A percentile compares a stretch with the other conserved stretches of the same genome.
Conservation (phyloP, 2,329 filamentous ascomycete genomes). For the Alternaria gaisen region DNA sequence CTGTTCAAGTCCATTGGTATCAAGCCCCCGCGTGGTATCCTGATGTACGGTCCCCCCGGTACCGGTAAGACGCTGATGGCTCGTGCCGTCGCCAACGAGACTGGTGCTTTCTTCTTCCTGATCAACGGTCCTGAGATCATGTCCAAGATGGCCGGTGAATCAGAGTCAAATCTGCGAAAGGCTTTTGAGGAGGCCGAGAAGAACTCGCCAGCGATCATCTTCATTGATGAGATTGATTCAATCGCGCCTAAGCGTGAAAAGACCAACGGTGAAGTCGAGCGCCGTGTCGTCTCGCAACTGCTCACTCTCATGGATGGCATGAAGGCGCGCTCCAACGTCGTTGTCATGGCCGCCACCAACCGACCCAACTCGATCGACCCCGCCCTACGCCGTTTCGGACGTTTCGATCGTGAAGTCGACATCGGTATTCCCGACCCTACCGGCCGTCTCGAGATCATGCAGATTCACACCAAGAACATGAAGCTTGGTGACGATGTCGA, state of each 20-base stretch:
- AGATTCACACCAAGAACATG: constrained; percentile 99
- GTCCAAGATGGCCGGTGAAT: constrained; percentile 99
- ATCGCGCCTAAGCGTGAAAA: constrained; percentile 99
- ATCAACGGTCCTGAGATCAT: constrained; percentile 99
- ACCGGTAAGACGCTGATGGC: constrained; percentile 99
- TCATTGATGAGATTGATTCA: constrained; percentile 99
- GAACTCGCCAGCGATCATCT: constrained; percentile 99
- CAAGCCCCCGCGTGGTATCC: constrained; percentile 97
- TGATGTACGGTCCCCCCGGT: constrained; percentile 93
- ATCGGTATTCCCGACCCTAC: constrained; percentile 98
- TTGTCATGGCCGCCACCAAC: constrained; percentile 99
- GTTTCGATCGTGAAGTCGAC: constrained; percentile 98
- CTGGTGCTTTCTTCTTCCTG: constrained; percentile 98
- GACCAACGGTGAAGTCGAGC: constrained; percentile 98
- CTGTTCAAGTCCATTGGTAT: constrained; percentile 99
- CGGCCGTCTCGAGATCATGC: constrained; percentile 96
- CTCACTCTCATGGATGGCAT: constrained; percentile 99
- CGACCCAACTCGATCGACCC: constrained; percentile 98
- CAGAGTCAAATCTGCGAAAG: constrained; percentile 96
- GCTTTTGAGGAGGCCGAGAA: constrained; percentile 99
- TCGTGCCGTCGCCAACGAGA: constrained; percentile 97
- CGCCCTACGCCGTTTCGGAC: constrained; percentile 94
- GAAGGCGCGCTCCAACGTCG: constrained; percentile 98
- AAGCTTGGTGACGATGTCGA: constrained; percentile 97
- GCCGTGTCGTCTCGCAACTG: constrained; percentile 96